Conservation (phyloP, 139 green algal species). For the Chlorella sorokiniana region DNA sequence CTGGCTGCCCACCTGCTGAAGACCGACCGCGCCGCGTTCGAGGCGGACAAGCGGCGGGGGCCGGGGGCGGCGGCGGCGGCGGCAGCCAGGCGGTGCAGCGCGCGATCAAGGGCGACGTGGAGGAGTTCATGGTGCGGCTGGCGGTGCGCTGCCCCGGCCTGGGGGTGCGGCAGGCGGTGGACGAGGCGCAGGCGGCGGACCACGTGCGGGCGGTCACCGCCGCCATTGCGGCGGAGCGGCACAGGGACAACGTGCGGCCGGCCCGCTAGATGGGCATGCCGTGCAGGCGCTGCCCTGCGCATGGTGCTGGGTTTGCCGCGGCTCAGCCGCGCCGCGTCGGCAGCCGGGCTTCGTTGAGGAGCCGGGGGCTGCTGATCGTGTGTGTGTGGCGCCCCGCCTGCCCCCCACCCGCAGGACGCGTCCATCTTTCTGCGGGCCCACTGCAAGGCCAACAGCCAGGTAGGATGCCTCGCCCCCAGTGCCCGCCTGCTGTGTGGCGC, state of each 20-base stretch:
- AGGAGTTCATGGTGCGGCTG: slow-evolving; percentile 33
- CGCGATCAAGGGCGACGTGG: not conserved
- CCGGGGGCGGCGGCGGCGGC: not conserved
- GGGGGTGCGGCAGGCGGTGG: slow-evolving; percentile 29
- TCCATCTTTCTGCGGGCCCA: slow-evolving; percentile 4
- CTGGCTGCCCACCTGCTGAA: slow-evolving; percentile 5
- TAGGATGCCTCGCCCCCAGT: too few relatives aligned
- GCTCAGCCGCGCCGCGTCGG: not conserved
- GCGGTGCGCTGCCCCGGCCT: slow-evolving; percentile 22
- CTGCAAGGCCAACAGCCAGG: not conserved
- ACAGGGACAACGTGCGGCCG: not conserved
- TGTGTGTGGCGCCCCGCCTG: not conserved
- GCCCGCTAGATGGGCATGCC: too few relatives aligned
- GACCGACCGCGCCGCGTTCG: not conserved
- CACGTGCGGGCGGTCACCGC: slow-evolving; percentile 33
- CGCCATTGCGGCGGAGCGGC: slow-evolving; percentile 20
- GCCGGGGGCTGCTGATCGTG: too few relatives aligned
- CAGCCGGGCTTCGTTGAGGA: too few relatives aligned
- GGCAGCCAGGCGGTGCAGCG: not conserved
- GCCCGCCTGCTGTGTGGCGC: too few relatives aligned
- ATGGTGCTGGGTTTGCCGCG: not conserved
- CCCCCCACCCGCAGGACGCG: slow-evolving; percentile 6
- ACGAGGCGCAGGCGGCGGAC: slow-evolving; percentile 21
- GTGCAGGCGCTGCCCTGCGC: not conserved
- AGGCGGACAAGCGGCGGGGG: not conserved